Conservation (phyloP, 257 asterid species). For the Solanum etuberosum region DNA sequence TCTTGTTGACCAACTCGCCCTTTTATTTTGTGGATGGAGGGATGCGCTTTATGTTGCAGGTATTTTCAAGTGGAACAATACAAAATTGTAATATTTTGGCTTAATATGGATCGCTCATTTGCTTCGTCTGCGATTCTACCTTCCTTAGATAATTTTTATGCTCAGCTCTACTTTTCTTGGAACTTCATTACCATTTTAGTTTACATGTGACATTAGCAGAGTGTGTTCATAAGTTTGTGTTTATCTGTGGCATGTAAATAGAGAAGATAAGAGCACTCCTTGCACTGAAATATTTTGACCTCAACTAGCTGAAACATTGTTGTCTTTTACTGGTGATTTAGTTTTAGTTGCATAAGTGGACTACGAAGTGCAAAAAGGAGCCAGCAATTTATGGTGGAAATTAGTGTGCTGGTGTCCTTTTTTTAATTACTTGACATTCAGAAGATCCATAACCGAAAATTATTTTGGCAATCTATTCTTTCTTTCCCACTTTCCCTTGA, state of each 20-base stretch:
- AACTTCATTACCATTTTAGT: background rate
- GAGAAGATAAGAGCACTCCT: background rate
- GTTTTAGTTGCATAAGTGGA: background rate
- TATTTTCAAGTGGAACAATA: slow-evolving; percentile 11
- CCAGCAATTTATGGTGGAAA: background rate
- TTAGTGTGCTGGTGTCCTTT: background rate
- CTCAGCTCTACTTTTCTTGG: background rate
- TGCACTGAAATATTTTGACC: background rate
- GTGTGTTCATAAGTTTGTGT: background rate
- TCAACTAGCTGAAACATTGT: background rate
- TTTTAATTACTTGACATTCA: background rate
- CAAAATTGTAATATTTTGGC: background rate
- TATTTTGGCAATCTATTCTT: background rate
- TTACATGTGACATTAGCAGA: background rate
- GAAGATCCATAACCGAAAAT: background rate
- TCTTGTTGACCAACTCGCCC: slow-evolving; percentile 90
- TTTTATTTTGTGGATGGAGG: slow-evolving; percentile 97
- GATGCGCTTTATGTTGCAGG: slow-evolving; percentile 88
- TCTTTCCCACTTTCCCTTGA: background rate
- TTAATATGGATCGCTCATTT: background rate
- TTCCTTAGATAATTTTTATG: background rate
- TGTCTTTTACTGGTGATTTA: background rate
- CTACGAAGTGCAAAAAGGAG: background rate
- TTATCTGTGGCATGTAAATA: background rate
- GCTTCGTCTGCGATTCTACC: background rate